Percentiles rank a stretch among this genome's conserved stretches.
Evolutionary conservation across 768 basidiomycete genomes (phyloP).

Genomic region (Amanita jacksonii): DNA sequence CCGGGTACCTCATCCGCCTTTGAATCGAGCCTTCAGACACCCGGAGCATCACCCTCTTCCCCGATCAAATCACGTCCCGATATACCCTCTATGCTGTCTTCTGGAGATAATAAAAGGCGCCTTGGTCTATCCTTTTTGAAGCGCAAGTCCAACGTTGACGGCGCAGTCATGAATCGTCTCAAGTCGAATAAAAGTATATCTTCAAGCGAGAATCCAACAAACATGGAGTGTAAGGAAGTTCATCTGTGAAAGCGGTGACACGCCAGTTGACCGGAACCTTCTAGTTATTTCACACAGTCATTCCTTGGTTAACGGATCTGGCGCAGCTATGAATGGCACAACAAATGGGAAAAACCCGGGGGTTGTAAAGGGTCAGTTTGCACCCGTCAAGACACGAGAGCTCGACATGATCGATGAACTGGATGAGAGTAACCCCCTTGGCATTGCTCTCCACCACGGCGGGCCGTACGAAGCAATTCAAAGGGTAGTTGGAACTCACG

Average conservation of each 20-base stretch:
- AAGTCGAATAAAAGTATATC: background rate
- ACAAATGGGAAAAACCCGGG: no score
- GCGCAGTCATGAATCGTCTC: background rate
- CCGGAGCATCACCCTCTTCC: background rate
- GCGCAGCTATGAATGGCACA: no score
- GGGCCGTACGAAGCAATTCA: constrained; percentile 67
- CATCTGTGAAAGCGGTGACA: no score
- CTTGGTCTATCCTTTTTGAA: constrained; percentile 4
- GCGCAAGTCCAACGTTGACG: background rate
- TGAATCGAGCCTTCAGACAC: constrained; percentile 1
- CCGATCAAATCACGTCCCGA: background rate
- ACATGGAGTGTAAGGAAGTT: background rate
- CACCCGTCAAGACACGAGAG: constrained; percentile 14
- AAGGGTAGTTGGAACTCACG: constrained; percentile 19
- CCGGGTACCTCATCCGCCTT: background rate
- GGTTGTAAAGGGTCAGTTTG: background rate
- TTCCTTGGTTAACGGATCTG: no score
- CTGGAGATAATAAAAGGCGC: background rate
- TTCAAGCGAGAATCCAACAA: background rate
- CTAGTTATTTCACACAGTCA: no score
- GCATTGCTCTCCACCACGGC: constrained; percentile 51
- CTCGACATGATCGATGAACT: constrained; percentile 73
- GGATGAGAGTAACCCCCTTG: constrained; percentile 67
- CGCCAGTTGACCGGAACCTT: no score
- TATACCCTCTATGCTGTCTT: background rate